phyloP scores from a whole-genome alignment of 768 basidiomycete genomes.

The Pisolithus sp. region DNA sequence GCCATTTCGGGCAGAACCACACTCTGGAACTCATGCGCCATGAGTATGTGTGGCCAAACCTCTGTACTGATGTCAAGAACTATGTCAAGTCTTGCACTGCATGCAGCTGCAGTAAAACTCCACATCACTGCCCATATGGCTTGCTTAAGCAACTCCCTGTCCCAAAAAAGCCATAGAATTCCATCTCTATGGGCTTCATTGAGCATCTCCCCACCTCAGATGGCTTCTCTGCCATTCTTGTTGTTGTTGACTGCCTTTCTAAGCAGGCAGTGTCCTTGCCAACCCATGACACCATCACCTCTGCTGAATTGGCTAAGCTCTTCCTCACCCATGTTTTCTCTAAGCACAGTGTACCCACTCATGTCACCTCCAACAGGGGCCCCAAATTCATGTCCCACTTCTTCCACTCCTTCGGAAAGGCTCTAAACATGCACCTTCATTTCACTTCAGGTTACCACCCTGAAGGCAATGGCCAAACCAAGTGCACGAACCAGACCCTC shows the following conservation, averaged over 20 bases:
- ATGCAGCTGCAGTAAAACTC: background rate
- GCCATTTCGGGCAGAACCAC: too few species aligned
- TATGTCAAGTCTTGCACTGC: background rate
- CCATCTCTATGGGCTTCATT: too few species aligned
- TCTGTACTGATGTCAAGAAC: background rate
- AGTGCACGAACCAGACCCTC: constrained; percentile 5
- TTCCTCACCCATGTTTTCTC: constrained; percentile 13
- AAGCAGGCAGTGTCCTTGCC: too few species aligned
- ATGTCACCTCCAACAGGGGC: background rate
- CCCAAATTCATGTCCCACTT: constrained; percentile 14
- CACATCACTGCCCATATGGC: background rate
- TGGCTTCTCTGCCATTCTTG: too few species aligned
- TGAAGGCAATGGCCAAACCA: constrained; percentile 18
- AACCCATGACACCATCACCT: too few species aligned
- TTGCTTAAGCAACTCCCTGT: background rate
- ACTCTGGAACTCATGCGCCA: too few species aligned
- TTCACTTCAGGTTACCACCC: constrained; percentile 24
- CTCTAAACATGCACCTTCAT: constrained; percentile 18
- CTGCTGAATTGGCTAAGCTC: too few species aligned
- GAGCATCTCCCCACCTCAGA: too few species aligned
- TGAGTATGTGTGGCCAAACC: too few species aligned
- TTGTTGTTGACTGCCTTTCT: too few species aligned
- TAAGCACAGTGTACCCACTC: constrained; percentile 10
- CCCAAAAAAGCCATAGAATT: too few species aligned
- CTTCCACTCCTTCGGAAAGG: constrained; percentile 8